phyloP scores from a whole-genome alignment of 768 basidiomycete species.

The Tephrocybe sp. region DNA sequence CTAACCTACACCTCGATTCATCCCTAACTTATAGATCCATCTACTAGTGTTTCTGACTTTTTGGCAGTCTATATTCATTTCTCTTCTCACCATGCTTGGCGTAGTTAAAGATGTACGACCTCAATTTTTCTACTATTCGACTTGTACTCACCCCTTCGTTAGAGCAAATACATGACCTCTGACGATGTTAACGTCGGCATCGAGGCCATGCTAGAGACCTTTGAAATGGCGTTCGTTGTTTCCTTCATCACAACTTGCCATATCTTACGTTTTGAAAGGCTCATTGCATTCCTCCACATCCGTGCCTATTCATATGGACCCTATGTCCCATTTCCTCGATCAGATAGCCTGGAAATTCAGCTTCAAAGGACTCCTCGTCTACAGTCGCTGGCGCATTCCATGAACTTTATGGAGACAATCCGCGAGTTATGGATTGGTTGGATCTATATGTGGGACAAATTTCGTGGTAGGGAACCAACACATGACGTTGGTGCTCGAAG shows the following conservation, averaged over 20 bases:
- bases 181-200: conserved; percentile 73
- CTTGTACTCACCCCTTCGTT: not conserved
- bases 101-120: conserved; percentile 60
- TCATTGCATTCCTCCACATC: conserved; percentile 71
- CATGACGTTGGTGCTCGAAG: conserved; percentile 40
- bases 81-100: conserved; percentile 51
- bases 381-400: conserved; percentile 56
- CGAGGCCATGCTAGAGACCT: conserved; percentile 62
- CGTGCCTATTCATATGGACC: conserved; percentile 69
- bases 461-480: conserved; percentile 54
- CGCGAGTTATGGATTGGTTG: conserved; percentile 57
- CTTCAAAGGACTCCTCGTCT: conserved; percentile 48
- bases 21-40: not conserved
- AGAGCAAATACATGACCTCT: conserved; percentile 71
- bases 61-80: conserved; percentile 68
- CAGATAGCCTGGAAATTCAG: conserved; percentile 25
- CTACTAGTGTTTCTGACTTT: conserved; percentile 68
- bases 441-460: conserved; percentile 54
- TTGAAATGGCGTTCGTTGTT: conserved; percentile 68
- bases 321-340: conserved; percentile 38
- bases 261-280: conserved; percentile 28
- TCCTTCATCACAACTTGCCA: not conserved
- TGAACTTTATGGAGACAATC: conserved; percentile 70
- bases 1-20: not conserved
- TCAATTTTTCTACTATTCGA: not conserved